Conservation (phyloP, 768 basidiomycete species). For the Lentinula lateritia region DNA sequence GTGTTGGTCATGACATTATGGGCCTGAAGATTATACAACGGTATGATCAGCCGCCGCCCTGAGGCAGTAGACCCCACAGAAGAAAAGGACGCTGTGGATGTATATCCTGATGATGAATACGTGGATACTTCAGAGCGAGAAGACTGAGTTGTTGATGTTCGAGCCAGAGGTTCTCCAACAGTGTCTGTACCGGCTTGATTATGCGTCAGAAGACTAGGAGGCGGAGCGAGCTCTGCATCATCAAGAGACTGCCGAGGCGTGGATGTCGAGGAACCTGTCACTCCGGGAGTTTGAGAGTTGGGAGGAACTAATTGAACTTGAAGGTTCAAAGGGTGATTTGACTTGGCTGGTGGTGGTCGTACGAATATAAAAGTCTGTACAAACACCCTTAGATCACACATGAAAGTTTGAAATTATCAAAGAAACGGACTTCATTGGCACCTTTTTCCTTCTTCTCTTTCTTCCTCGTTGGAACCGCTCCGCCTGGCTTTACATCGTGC, state of each 20-base stretch:
- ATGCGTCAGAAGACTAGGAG: constrained; percentile 11
- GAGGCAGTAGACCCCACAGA: constrained; percentile 34
- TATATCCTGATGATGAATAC: constrained; percentile 53
- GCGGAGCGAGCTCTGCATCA: constrained; percentile 33
- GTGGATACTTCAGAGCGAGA: constrained; percentile 17
- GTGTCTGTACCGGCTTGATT: not conserved
- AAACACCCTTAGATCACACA: not conserved
- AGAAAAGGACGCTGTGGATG: constrained; percentile 39
- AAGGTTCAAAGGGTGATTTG: constrained; percentile 84
- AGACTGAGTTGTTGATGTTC: constrained; percentile 18
- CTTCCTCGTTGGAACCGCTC: not conserved
- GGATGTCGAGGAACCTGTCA: constrained; percentile 26
- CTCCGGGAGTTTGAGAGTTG: constrained; percentile 38
- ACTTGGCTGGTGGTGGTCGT: constrained; percentile 78
- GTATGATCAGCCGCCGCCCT: constrained; percentile 71
- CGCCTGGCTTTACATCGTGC: not conserved
- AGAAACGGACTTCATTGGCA: constrained; percentile 8
- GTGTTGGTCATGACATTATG: constrained; percentile 86
- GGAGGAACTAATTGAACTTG: constrained; percentile 90
- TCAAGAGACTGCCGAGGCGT: constrained; percentile 21
- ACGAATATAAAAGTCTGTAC: constrained; percentile 86
- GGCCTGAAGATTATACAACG: constrained; percentile 81
- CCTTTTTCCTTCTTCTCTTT: constrained; percentile 10
- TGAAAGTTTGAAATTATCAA: not conserved
- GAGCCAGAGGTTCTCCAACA: constrained; percentile 5